Conservation (phyloP, 176 grass and related monocot genomes). For the sorghum (Sorghum bicolor) region DNA sequence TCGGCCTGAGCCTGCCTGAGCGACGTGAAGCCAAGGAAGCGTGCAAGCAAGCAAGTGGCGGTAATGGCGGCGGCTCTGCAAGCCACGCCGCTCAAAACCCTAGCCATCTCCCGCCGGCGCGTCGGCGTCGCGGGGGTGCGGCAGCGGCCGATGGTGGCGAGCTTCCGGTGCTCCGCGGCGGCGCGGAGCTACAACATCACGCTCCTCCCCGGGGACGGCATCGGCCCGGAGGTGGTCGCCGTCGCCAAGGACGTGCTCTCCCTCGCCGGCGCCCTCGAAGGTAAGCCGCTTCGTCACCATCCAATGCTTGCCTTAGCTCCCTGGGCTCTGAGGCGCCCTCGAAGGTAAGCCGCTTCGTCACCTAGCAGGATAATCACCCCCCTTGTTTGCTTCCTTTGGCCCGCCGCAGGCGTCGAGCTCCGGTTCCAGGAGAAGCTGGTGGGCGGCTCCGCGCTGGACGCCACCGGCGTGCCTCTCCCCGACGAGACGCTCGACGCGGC, state of each 20-base stretch:
- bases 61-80: constrained; percentile 38
- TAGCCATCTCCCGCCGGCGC: constrained; percentile 8
- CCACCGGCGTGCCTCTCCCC: constrained; percentile 62
- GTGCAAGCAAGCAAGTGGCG: neutral
- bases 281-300: neutral
- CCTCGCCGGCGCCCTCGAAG: constrained; percentile 65
- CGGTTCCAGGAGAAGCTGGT: constrained; percentile 61
- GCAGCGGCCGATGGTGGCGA: neutral
- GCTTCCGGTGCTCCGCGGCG: constrained; percentile 32
- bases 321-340: neutral
- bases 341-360: too few species aligned
- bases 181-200: constrained; percentile 67
- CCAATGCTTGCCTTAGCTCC: neutral
- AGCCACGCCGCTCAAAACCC: constrained; percentile 37
- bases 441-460: constrained; percentile 66
- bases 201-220: constrained; percentile 86
- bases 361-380: neutral
- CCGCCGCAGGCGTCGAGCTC: constrained; percentile 56
- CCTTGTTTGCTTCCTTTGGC: neutral
- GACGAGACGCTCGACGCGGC: constrained; percentile 64
- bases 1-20: neutral
- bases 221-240: constrained; percentile 92
- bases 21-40: neutral
- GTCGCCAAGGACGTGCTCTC: constrained; percentile 85
- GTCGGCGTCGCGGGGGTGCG: neutral